Percentiles rank a stretch among this genome's conserved stretches.
Evolutionary conservation across 2,329 filamentous ascomycete genomes (phyloP).

Genomic region (Fusarium chaquense): DNA sequence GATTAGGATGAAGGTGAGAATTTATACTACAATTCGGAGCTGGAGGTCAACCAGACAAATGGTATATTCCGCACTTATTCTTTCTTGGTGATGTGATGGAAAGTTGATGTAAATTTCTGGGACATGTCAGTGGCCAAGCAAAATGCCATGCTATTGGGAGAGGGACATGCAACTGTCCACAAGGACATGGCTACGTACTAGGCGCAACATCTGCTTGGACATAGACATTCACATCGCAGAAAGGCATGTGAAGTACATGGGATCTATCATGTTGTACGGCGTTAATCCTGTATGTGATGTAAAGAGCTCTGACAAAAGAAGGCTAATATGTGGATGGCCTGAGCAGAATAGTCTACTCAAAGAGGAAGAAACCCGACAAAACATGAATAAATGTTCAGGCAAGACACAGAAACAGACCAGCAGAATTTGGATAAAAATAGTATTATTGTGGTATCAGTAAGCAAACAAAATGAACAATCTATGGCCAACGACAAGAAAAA

Average conservation of each 20-base stretch:
- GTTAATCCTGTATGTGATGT: neutral
- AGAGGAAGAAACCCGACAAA: neutral
- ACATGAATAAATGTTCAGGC: neutral
- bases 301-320: neutral
- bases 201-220: neutral
- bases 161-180: neutral
- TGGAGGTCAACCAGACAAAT: neutral
- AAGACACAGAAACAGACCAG: neutral
- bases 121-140: neutral
- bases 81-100: neutral
- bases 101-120: neutral
- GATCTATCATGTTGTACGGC: neutral
- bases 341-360: neutral
- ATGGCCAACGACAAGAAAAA: neutral
- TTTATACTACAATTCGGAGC: neutral
- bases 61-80: neutral
- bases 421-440: neutral
- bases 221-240: neutral
- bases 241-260: neutral
- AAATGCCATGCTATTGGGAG: neutral
- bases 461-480: neutral
- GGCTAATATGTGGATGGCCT: neutral
- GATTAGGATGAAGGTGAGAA: neutral
- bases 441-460: constrained; percentile 20
- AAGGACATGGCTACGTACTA: neutral